Evolutionary conservation across 2,329 filamentous ascomycete genomes (phyloP).

Genomic region (Xylariaceae sp.): DNA sequence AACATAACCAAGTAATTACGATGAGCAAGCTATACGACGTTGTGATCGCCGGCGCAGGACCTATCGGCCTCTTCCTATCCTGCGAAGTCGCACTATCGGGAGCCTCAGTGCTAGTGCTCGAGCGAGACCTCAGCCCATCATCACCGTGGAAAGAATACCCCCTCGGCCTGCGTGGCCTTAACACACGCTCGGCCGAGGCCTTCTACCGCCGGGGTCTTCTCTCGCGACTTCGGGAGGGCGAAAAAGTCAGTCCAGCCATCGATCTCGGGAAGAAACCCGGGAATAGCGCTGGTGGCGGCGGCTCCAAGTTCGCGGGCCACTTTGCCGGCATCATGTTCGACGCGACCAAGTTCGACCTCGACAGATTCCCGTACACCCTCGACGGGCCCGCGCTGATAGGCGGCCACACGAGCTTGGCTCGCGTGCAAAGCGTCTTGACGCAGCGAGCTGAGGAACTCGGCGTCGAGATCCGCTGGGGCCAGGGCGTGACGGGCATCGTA

Average conservation of each 20-base stretch:
- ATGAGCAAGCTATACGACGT: slow-evolving; percentile 42
- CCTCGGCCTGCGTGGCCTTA: slow-evolving; percentile 43
- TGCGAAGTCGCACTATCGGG: slow-evolving; percentile 45
- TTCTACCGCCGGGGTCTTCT: slow-evolving; percentile 49
- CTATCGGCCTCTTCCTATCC: slow-evolving; percentile 46
- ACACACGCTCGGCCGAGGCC: slow-evolving; percentile 44
- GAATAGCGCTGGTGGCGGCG: slow-evolving; percentile 5
- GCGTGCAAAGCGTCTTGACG: slow-evolving; percentile 12
- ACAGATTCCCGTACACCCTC: slow-evolving; percentile 42
- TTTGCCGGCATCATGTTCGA: slow-evolving; percentile 43
- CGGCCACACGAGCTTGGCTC: slow-evolving; percentile 28
- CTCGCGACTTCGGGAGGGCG: slow-evolving; percentile 34
- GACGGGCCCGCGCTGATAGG: slow-evolving; percentile 38
- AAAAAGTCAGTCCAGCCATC: not conserved
- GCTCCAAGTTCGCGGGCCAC: slow-evolving; percentile 43
- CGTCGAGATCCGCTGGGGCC: slow-evolving; percentile 39
- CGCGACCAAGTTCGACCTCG: slow-evolving; percentile 38
- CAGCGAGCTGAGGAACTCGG: slow-evolving; percentile 37
- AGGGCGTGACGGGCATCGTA: slow-evolving; percentile 30
- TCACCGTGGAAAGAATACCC: slow-evolving; percentile 42
- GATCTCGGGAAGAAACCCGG: too few species aligned
- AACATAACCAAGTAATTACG: not conserved
- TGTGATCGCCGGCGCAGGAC: slow-evolving; percentile 45
- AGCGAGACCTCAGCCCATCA: slow-evolving; percentile 34
- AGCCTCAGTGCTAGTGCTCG: slow-evolving; percentile 47